phyloP scores from a whole-genome alignment of 2,329 filamentous ascomycete species.

The Diaporthe humulicola region DNA sequence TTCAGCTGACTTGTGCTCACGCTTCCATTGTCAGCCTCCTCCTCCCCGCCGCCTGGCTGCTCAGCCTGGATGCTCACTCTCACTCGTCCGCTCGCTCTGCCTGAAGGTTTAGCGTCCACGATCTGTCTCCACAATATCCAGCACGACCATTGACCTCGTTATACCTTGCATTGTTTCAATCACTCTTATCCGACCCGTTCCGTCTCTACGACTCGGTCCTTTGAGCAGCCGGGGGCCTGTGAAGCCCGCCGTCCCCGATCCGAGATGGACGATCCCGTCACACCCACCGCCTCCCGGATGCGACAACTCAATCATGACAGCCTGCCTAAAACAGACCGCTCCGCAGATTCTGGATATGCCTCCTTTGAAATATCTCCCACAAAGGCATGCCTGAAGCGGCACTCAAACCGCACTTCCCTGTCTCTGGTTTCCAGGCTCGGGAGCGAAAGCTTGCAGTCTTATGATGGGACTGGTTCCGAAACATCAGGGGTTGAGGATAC shows the following conservation, averaged over 20 bases:
- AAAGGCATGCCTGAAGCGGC: not conserved
- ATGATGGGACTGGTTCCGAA: constrained; percentile 39
- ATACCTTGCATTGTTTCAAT: constrained; percentile 6
- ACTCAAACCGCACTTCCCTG: not conserved
- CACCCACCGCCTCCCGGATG: constrained; percentile 27
- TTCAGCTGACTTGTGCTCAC: constrained; percentile 9
- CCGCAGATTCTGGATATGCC: constrained; percentile 40
- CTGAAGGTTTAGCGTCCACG: not conserved
- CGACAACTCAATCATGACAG: constrained; percentile 10
- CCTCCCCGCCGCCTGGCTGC: not conserved
- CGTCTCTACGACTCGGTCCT: not conserved
- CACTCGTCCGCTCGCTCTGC: constrained; percentile 22
- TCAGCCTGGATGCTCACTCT: constrained; percentile 5
- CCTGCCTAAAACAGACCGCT: constrained; percentile 31
- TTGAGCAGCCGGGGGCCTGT: not conserved
- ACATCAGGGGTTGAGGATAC: constrained; percentile 8
- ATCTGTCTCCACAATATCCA: constrained; percentile 1
- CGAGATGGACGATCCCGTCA: constrained; percentile 27
- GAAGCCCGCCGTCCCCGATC: not conserved
- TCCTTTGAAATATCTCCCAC: constrained; percentile 36
- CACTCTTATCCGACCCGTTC: not conserved
- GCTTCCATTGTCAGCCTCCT: not conserved
- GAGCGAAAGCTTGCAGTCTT: constrained; percentile 21
- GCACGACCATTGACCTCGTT: not conserved
- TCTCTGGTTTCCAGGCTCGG: constrained; percentile 21